These are phyloP conservation scores for Kwoniella sp. DNA, from an alignment of 768 basidiomycete genomes.

Conservation along the genomic window DNA sequence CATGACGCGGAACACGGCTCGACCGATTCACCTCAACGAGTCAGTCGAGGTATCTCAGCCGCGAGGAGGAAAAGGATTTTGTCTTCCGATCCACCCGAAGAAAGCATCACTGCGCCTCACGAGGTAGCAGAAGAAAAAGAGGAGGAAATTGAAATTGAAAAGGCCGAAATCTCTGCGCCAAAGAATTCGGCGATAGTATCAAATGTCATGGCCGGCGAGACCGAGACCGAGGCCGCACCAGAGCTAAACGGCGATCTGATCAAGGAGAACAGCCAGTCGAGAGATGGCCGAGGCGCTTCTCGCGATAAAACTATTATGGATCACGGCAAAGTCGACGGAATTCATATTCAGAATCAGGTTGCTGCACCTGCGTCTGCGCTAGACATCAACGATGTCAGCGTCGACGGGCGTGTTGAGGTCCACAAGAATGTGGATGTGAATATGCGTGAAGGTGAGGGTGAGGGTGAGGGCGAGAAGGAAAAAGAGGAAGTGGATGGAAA, in stretches of 20 bases:
- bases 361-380: too few species aligned
- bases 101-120: not conserved
- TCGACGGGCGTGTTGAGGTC: not conserved
- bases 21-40: not conserved
- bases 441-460: not conserved
- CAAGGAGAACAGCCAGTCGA: too few species aligned
- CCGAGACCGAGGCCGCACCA: too few species aligned
- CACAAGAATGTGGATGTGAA: not conserved
- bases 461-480: conserved; percentile 2
- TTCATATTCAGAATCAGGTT: too few species aligned
- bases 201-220: not conserved
- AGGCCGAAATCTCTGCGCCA: not conserved
- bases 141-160: conserved; percentile 2
- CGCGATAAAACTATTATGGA: too few species aligned
- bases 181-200: not conserved
- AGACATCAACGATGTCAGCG: not conserved
- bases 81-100: not conserved
- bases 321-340: too few species aligned
- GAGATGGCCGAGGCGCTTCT: too few species aligned
- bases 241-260: too few species aligned
- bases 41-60: conserved; percentile 4
- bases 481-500: conserved; percentile 18
- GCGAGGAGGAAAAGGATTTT: not conserved
- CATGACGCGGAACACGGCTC: conserved; percentile 1
- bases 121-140: conserved; percentile 18